A percentile compares a stretch with the other conserved stretches of the same genome.
Evolutionary conservation across 495 filamentous ascomycete species (phyloP).

Genomic region (Penicillium ucsense): DNA sequence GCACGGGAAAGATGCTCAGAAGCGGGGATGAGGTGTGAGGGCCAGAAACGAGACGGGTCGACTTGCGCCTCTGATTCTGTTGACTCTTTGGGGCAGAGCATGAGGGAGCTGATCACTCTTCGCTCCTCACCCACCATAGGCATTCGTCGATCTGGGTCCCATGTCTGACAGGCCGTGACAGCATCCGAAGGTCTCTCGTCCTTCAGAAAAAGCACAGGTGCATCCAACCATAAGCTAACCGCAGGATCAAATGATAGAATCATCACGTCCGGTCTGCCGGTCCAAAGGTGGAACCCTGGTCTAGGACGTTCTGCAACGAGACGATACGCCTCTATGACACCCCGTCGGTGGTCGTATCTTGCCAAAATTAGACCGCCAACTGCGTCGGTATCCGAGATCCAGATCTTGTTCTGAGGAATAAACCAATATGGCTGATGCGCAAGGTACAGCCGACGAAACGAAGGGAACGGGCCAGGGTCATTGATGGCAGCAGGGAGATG

Average conservation of each 20-base stretch:
- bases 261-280: conserved; percentile 54
- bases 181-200: conserved; percentile 15
- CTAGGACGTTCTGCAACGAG: conserved; percentile 51
- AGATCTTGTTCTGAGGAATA: conserved; percentile 66
- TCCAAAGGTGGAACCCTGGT: conserved; percentile 50
- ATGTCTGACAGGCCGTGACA: conserved; percentile 15
- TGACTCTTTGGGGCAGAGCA: conserved; percentile 31
- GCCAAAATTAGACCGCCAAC: conserved; percentile 63
- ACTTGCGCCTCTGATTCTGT: conserved; percentile 22
- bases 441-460: conserved; percentile 59
- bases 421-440: conserved; percentile 80
- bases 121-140: conserved; percentile 39
- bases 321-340: conserved; percentile 74
- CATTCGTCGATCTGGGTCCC: conserved; percentile 38
- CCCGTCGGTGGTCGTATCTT: conserved; percentile 60
- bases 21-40: conserved; percentile 60
- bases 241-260: conserved; percentile 65
- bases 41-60: conserved; percentile 50
- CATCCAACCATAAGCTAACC: conserved; percentile 58
- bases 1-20: conserved; percentile 20
- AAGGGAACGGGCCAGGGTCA: conserved; percentile 45
- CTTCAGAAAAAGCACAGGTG: conserved; percentile 56
- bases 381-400: conserved; percentile 67
- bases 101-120: conserved; percentile 39
- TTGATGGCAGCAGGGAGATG: conserved; percentile 43